Percentiles rank a stretch among this genome's conserved stretches.
Evolutionary conservation across 2,329 filamentous ascomycete genomes (phyloP).

Genomic region (Trichoderma sp.): DNA sequence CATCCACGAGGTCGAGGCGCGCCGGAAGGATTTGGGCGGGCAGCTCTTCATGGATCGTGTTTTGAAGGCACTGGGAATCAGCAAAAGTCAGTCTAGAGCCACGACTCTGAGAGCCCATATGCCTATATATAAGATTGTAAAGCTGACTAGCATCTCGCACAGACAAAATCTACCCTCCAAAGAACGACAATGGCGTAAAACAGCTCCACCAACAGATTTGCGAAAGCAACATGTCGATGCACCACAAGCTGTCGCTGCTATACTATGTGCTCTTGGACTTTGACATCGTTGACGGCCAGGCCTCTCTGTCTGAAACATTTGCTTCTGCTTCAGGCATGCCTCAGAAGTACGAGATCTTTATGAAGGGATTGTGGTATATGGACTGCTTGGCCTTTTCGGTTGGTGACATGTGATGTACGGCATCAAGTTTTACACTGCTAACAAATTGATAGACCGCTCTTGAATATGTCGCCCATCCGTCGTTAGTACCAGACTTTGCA

Average conservation of each 20-base stretch:
- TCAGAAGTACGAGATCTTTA: constrained; percentile 76
- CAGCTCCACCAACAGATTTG: constrained; percentile 73
- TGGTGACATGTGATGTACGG: constrained; percentile 10
- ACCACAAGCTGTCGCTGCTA: constrained; percentile 80
- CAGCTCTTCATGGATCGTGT: constrained; percentile 80
- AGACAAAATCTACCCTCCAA: constrained; percentile 74
- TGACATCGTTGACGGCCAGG: constrained; percentile 56
- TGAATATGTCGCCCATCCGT: constrained; percentile 77
- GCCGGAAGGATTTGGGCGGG: constrained; percentile 69
- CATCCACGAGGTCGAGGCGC: constrained; percentile 65
- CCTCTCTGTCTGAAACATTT: constrained; percentile 60
- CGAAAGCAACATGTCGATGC: constrained; percentile 64
- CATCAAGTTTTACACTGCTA: neutral
- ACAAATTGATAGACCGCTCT: constrained; percentile 60
- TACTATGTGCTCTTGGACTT: constrained; percentile 84
- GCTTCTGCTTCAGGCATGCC: constrained; percentile 68
- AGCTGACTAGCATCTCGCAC: constrained; percentile 24
- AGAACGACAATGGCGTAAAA: constrained; percentile 67
- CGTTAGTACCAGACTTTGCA: constrained; percentile 77
- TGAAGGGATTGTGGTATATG: constrained; percentile 80
- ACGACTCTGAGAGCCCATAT: too few species aligned
- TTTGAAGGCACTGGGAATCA: constrained; percentile 67
- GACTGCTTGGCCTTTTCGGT: constrained; percentile 72
- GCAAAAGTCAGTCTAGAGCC: constrained; percentile 58
- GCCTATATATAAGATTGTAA: neutral